phyloP scores from a whole-genome alignment of 495 filamentous ascomycete species.

The Cercophora newfieldiana region DNA sequence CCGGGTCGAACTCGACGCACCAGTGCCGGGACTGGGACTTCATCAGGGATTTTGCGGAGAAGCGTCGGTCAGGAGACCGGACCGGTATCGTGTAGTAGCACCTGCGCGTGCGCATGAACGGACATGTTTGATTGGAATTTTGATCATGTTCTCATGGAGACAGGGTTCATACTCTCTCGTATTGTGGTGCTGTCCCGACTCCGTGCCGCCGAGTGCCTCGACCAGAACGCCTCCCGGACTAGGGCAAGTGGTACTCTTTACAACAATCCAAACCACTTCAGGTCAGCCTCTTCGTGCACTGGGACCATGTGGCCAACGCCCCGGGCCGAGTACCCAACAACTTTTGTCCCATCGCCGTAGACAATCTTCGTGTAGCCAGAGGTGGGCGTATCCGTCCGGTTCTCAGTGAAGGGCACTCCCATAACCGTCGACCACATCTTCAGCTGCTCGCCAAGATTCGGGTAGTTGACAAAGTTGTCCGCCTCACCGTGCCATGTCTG shows the following conservation, averaged over 20 bases:
- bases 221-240: too few species aligned
- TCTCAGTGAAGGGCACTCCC: slow-evolving; percentile 29
- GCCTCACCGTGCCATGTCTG: slow-evolving; percentile 44
- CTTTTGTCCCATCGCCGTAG: slow-evolving; percentile 43
- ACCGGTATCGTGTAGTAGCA: slow-evolving; percentile 14
- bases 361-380: slow-evolving; percentile 43
- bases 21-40: slow-evolving; percentile 33
- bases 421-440: slow-evolving; percentile 22
- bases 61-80: slow-evolving; percentile 16
- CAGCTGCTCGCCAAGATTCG: slow-evolving; percentile 47
- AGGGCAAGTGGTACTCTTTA: background rate
- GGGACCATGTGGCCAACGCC: slow-evolving; percentile 53
- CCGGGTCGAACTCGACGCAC: slow-evolving; percentile 31
- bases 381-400: slow-evolving; percentile 37
- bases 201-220: too few species aligned
- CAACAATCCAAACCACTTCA: slow-evolving; percentile 46
- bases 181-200: too few species aligned
- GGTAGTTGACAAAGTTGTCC: slow-evolving; percentile 36
- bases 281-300: slow-evolving; percentile 36
- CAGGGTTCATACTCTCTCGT: too few species aligned
- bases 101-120: too few species aligned
- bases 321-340: slow-evolving; percentile 44
- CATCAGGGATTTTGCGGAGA: slow-evolving; percentile 24
- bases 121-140: too few species aligned
- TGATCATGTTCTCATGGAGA: too few species aligned